Conservation (phyloP, 371 early-diverging fungal genomes). For the Ordospora pajunii region DNA sequence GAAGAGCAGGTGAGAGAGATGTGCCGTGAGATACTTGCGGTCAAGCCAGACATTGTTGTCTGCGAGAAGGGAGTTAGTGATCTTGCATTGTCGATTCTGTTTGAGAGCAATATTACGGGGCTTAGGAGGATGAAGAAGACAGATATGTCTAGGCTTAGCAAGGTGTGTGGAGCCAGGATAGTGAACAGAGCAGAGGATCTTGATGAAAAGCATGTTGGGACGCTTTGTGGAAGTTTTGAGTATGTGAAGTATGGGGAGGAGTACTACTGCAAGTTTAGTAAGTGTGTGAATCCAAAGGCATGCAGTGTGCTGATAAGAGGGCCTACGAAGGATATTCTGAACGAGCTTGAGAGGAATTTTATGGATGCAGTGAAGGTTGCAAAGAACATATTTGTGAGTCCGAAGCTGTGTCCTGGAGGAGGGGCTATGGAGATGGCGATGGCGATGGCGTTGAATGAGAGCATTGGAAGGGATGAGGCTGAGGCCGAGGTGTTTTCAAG, state of each 20-base stretch:
- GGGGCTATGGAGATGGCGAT: conserved; percentile 99
- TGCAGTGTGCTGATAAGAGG: conserved; percentile 94
- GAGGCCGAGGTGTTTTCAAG: conserved; percentile 51
- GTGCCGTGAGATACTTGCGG: conserved; percentile 81
- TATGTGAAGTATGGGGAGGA: conserved; percentile 95
- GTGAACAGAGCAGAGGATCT: conserved; percentile 91
- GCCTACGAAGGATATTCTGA: conserved; percentile 89
- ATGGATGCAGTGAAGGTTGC: conserved; percentile 97
- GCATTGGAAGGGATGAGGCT: neutral
- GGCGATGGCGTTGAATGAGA: conserved; percentile 8
- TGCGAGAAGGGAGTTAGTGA: conserved; percentile 93
- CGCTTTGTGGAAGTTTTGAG: conserved; percentile 81
- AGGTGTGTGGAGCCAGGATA: conserved; percentile 90
- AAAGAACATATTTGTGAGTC: conserved; percentile 86
- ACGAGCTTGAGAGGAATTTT: conserved; percentile 96
- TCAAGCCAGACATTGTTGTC: conserved; percentile 93
- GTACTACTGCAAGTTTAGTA: conserved; percentile 67
- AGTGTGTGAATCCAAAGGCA: conserved; percentile 90
- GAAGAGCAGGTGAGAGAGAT: conserved; percentile 93
- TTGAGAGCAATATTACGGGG: conserved; percentile 75
- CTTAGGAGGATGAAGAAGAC: conserved; percentile 94
- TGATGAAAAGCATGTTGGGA: conserved; percentile 83
- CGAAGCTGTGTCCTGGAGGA: conserved; percentile 85
- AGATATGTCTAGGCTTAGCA: conserved; percentile 91
- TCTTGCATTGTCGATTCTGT: conserved; percentile 48